These are phyloP conservation scores for Claviceps sp. DNA, from an alignment of 2,329 filamentous ascomycete genomes.

Conservation along the genomic window DNA sequence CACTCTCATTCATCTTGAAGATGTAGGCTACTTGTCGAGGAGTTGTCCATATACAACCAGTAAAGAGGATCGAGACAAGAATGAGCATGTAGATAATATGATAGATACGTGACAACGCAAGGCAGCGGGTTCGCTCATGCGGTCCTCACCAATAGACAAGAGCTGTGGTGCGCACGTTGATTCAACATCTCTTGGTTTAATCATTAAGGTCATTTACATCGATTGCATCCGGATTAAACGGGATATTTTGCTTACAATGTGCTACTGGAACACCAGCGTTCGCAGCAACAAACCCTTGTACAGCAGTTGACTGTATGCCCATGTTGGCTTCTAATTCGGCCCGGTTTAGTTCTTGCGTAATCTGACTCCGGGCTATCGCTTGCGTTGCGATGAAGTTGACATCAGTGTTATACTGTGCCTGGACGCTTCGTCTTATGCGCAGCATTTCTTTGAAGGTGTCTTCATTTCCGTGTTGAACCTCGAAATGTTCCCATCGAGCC, in stretches of 20 bases:
- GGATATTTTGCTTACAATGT: conserved; percentile 22
- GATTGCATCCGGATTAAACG: conserved; percentile 74
- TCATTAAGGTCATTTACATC: conserved; percentile 64
- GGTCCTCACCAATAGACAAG: neutral
- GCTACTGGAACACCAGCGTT: conserved; percentile 56
- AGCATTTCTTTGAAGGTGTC: conserved; percentile 99
- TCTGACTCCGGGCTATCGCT: conserved; percentile 74
- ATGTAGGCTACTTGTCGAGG: too few species aligned
- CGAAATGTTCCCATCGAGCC: conserved; percentile 94
- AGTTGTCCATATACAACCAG: too few species aligned
- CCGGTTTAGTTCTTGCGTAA: conserved; percentile 30
- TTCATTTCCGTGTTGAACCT: conserved; percentile 96
- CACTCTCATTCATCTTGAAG: too few species aligned
- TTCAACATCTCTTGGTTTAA: conserved; percentile 11
- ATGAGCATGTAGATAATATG: too few species aligned
- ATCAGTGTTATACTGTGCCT: conserved; percentile 96
- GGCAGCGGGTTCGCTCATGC: neutral
- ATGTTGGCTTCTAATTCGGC: conserved; percentile 81
- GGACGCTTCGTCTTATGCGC: conserved; percentile 90
- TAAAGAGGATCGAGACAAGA: too few species aligned
- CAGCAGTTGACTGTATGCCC: conserved; percentile 77
- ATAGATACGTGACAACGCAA: too few species aligned
- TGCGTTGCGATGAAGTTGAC: conserved; percentile 98
- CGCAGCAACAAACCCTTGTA: conserved; percentile 81
- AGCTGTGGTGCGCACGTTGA: neutral